These are phyloP conservation scores for Spergularia marina DNA, from an alignment of 148 eudicot genomes.

Conservation along the genomic window DNA sequence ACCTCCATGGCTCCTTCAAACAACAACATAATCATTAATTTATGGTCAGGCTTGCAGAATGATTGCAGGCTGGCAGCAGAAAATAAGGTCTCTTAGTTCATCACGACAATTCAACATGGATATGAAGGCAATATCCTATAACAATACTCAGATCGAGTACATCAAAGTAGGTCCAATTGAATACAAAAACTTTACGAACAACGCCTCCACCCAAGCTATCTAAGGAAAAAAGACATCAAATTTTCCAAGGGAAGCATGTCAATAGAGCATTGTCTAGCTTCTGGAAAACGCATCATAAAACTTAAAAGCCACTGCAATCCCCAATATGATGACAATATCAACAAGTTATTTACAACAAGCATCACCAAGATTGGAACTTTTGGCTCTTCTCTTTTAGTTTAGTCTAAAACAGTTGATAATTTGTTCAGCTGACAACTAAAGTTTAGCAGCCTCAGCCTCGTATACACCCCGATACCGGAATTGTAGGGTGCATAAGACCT, in stretches of 20 bases:
- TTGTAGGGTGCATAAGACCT: not conserved
- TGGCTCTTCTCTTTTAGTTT: not conserved
- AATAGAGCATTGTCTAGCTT: too few species aligned
- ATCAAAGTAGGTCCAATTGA: too few species aligned
- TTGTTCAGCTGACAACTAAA: not conserved
- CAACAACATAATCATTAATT: not conserved
- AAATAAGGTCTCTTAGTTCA: not conserved
- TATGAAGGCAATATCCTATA: not conserved
- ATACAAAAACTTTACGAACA: too few species aligned
- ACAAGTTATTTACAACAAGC: too few species aligned
- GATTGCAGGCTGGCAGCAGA: not conserved
- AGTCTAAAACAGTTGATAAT: not conserved
- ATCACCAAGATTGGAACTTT: not conserved
- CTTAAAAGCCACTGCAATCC: not conserved
- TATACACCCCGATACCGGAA: not conserved
- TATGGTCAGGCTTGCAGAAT: not conserved
- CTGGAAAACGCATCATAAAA: too few species aligned
- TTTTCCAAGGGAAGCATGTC: too few species aligned
- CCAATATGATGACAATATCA: not conserved
- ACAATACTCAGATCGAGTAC: not conserved
- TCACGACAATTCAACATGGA: not conserved
- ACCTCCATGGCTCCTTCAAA: conserved; percentile 60
- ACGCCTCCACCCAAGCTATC: too few species aligned
- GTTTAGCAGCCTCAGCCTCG: not conserved
- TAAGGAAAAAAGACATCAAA: too few species aligned